phyloP scores from a whole-genome alignment of 495 filamentous ascomycete genomes.

The Penicillium steckii region DNA sequence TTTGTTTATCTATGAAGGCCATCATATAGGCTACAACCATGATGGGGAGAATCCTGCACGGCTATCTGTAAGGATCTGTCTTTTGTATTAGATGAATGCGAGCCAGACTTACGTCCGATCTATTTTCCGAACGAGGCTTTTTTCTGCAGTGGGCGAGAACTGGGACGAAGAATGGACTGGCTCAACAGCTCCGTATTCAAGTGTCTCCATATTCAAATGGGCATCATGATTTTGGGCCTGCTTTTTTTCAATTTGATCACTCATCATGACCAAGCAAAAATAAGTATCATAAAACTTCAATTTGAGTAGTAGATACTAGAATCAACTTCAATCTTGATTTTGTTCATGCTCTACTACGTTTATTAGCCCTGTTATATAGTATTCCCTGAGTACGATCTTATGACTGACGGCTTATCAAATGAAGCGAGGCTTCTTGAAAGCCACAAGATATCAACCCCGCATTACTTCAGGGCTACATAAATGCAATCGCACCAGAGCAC shows the following conservation, averaged over 20 bases:
- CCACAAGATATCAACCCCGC: conserved; percentile 10
- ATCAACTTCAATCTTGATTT: too few relatives aligned
- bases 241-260: background rate
- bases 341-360: too few relatives aligned
- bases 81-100: too few relatives aligned
- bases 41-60: conserved; percentile 25
- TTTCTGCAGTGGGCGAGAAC: conserved; percentile 19
- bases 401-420: background rate
- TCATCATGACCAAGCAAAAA: conserved; percentile 1
- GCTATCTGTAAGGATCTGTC: conserved; percentile 4
- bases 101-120: conserved; percentile 19
- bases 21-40: conserved; percentile 37
- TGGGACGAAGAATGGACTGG: conserved; percentile 1
- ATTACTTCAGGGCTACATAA: conserved; percentile 6
- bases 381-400: too few relatives aligned
- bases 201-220: conserved; percentile 4
- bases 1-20: conserved; percentile 54
- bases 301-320: too few relatives aligned
- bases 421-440: background rate
- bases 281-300: too few relatives aligned
- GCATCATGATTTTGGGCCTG: background rate
- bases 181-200: conserved; percentile 19
- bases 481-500: background rate
- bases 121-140: conserved; percentile 24
- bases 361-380: too few relatives aligned